Evolutionary conservation across 495 filamentous ascomycete species (phyloP), one percentile per base, ranked within the genome.

Genomic region (Cladorrhinum samala): DNA sequence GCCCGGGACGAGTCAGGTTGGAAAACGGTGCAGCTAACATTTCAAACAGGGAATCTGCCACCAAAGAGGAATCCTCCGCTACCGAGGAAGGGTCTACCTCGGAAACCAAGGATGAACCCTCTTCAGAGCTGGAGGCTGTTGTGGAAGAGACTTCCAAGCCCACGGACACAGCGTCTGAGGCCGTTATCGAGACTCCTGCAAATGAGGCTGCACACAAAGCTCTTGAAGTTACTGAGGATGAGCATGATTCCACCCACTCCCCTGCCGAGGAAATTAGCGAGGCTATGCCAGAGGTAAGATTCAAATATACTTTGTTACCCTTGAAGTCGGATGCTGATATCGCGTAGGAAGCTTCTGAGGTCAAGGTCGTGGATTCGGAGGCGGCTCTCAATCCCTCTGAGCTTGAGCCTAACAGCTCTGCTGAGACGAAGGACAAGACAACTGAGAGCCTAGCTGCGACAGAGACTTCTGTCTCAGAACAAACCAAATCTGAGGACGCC

Each of bases 111-210:
- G 14, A 56, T 3, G 41, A 23, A 11, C 49, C n/a, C n/a, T n/a
- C n/a, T n/a, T n/a, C n/a, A n/a, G n/a, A n/a, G n/a, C n/a, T 56
- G 41, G 46, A 56, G 13, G 9, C 23, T 3, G n/a, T n/a, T n/a
- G n/a, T n/a, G 16, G 59, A 65, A 49, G 21, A 53, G 4, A 30
- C 37, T 1, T 18, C 49, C 9, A 55, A 60, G 14, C 2, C 50
- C 8, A 42, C 30, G 21, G 46, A 24, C 20, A 27, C 46, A 9
- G 45, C 27, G 20, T 3, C 49, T 21, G 52, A 58, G 14, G 50
- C 33, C 16, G 16, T 48, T 21, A 42, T 42, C 44, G 51, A 58
- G 18, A 43, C 49, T 49, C 2, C 54, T 11, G 55, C 20, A 24
- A 40, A 37, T 42, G 40, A 44, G 16, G 36, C 33, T 24, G 54